Evolutionary conservation across 768 basidiomycete species (phyloP), one percentile per base, ranked within the genome.

Genomic region (Neoboletus magnificus): DNA sequence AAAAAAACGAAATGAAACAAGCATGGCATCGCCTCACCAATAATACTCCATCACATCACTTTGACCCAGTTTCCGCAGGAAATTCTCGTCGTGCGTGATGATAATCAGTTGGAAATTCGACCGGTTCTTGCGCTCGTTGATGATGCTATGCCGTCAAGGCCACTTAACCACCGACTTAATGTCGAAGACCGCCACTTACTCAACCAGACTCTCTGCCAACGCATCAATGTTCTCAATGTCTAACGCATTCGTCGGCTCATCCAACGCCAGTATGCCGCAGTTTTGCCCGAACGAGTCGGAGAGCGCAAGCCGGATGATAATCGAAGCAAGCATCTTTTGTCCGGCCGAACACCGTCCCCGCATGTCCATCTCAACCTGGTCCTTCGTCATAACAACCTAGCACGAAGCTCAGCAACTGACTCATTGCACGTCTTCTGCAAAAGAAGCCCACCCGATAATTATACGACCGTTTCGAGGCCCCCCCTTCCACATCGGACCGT

Each of bases 281-380:
- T 96, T 97, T 69, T 94, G 91, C 3, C 93, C 93, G 65, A 99
- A 98, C 3, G 93, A 96, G 68, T 99, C 97, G 6, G 96, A 96
- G 27, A 99, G 79, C 4, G 97, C 97, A 35, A 99, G 84, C 7
- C 97, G 86, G 65, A 99, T 98, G 73, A 98, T 93, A 72, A 98
- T 98, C 22, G 92, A 95, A 11, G 96, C 97, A 55, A 99, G 76
- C 82, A 98, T 98, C 75, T 99, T 99, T 74, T 99, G 97, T 0
- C 97, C 97, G 1, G 97, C 97, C 16, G 91, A 94, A 74, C 97
- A 99, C 59, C 97, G 85, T 25, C 97, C 97, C 54, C 97, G 86
- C 97, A 99, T 99, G 73, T 98, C 97, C 91, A 99, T 94, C 73
- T 98, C 96, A 8, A 98, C 95, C 66, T 94, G 90, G 69, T 98